A percentile compares a stretch with the other conserved stretches of the same genome.
These are phyloP conservation scores for Penicillium canariense DNA, from an alignment of 495 filamentous ascomycete species.

Conservation along the genomic window DNA sequence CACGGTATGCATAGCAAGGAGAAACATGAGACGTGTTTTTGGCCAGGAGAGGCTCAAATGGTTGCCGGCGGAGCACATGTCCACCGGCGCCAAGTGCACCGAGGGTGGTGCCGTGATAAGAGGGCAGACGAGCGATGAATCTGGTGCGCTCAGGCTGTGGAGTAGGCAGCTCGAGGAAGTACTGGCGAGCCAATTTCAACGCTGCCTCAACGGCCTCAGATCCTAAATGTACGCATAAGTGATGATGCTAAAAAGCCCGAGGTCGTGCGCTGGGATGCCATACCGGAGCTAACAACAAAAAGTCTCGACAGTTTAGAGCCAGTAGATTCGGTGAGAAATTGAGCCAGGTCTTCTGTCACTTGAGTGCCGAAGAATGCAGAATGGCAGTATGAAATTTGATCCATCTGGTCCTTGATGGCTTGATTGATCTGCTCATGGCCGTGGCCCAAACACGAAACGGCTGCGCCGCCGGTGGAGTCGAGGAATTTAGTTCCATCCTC, in stretches of 20 bases:
- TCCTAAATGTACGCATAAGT: slow-evolving; percentile 37
- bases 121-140: slow-evolving; percentile 66
- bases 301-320: slow-evolving; percentile 43
- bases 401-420: slow-evolving; percentile 50
- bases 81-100: slow-evolving; percentile 63
- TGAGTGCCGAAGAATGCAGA: slow-evolving; percentile 51
- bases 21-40: slow-evolving; percentile 62
- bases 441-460: slow-evolving; percentile 51
- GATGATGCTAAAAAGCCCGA: background rate
- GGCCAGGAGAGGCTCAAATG: slow-evolving; percentile 64
- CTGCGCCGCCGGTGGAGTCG: slow-evolving; percentile 56
- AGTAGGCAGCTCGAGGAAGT: slow-evolving; percentile 52
- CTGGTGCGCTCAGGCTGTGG: slow-evolving; percentile 48
- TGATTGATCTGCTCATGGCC: slow-evolving; percentile 42
- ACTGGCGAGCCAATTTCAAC: slow-evolving; percentile 63
- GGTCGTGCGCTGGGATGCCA: slow-evolving; percentile 9
- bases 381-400: slow-evolving; percentile 52
- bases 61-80: slow-evolving; percentile 58
- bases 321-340: slow-evolving; percentile 45
- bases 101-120: slow-evolving; percentile 76
- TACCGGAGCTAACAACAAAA: slow-evolving; percentile 58
- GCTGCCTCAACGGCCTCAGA: slow-evolving; percentile 72
- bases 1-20: slow-evolving; percentile 66
- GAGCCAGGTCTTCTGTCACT: slow-evolving; percentile 45
- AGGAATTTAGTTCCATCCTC: slow-evolving; percentile 63